phyloP scores from a whole-genome alignment of 1,284 basidiomycete genomes.

The Anthracocystis setariae region DNA sequence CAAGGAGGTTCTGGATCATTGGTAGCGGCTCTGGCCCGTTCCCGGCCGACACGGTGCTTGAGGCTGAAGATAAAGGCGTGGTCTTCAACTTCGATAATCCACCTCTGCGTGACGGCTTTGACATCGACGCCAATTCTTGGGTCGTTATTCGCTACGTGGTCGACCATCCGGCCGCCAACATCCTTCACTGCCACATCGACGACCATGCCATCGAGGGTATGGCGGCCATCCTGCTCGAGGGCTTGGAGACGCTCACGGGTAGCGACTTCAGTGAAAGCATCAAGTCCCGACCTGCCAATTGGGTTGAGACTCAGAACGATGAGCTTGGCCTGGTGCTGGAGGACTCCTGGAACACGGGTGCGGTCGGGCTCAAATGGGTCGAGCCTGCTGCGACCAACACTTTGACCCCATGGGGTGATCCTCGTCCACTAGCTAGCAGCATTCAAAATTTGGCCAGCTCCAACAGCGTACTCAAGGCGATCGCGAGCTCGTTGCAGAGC shows the following conservation, averaged over 20 bases:
- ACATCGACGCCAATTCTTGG: conserved; percentile 49
- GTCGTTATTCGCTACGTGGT: conserved; percentile 47
- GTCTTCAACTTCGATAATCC: conserved; percentile 41
- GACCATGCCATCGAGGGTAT: conserved; percentile 53
- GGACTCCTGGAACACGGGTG: conserved; percentile 19
- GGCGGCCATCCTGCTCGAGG: conserved; percentile 51
- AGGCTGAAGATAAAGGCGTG: conserved; percentile 28
- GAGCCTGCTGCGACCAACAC: conserved; percentile 39
- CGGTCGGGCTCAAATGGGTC: conserved; percentile 14
- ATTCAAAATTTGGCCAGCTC: conserved; percentile 43
- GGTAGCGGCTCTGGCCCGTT: conserved; percentile 38
- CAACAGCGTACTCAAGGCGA: conserved; percentile 35
- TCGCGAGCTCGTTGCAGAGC: conserved; percentile 34
- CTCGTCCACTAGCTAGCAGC: conserved; percentile 35
- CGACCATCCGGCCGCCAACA: conserved; percentile 48
- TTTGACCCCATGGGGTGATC: conserved; percentile 41
- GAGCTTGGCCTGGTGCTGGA: conserved; percentile 34
- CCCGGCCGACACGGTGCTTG: conserved; percentile 34
- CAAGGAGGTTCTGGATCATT: conserved; percentile 51
- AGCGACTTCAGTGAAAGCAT: conserved; percentile 42
- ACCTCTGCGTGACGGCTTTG: conserved; percentile 51
- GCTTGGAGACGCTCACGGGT: conserved; percentile 40
- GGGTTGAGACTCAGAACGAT: conserved; percentile 36
- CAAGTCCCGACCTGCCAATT: conserved; percentile 20
- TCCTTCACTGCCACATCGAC: conserved; percentile 53